A percentile compares a stretch with the other conserved stretches of the same genome.
Conservation (phyloP, 2,329 filamentous ascomycete genomes). For the Talaromyces sp. region DNA sequence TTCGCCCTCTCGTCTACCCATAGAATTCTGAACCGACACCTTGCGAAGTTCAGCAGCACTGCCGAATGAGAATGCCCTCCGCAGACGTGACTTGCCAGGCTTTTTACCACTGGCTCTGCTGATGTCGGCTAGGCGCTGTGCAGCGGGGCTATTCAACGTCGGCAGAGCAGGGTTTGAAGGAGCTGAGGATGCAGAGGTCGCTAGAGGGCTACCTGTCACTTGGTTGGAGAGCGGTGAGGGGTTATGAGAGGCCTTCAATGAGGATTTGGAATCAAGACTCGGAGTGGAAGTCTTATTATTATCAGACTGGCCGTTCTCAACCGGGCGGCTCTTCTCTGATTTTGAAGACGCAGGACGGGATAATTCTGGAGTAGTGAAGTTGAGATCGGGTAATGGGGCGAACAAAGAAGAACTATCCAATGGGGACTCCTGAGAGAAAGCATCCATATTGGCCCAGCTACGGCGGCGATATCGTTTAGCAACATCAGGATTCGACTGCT, state of each 20-base stretch:
- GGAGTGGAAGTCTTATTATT: constrained; percentile 14
- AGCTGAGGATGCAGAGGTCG: constrained; percentile 21
- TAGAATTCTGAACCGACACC: constrained; percentile 61
- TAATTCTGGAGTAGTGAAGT: constrained; percentile 25
- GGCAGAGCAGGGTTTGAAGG: background rate
- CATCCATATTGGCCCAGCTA: constrained; percentile 67
- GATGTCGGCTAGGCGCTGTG: constrained; percentile 79
- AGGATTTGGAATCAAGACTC: constrained; percentile 38
- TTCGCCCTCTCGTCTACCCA: constrained; percentile 49
- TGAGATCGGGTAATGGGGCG: constrained; percentile 31
- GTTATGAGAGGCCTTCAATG: constrained; percentile 22
- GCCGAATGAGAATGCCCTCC: constrained; percentile 92
- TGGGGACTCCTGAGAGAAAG: constrained; percentile 31
- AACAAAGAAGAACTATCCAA: constrained; percentile 30
- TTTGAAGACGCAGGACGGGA: constrained; percentile 34
- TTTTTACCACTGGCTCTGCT: constrained; percentile 72
- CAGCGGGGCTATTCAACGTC: constrained; percentile 60
- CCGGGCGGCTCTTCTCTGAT: constrained; percentile 51
- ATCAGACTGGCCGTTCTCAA: constrained; percentile 55
- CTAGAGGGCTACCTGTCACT: constrained; percentile 56
- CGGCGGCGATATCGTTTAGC: constrained; percentile 73
- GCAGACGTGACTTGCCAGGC: constrained; percentile 79
- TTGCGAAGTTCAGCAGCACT: constrained; percentile 86
- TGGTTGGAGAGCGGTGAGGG: constrained; percentile 72
- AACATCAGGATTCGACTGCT: constrained; percentile 56